Evolutionary conservation across 2,329 filamentous ascomycete species (phyloP), one percentile per base, ranked within the genome.

Genomic region (Graphiopsis chlorocephala): DNA sequence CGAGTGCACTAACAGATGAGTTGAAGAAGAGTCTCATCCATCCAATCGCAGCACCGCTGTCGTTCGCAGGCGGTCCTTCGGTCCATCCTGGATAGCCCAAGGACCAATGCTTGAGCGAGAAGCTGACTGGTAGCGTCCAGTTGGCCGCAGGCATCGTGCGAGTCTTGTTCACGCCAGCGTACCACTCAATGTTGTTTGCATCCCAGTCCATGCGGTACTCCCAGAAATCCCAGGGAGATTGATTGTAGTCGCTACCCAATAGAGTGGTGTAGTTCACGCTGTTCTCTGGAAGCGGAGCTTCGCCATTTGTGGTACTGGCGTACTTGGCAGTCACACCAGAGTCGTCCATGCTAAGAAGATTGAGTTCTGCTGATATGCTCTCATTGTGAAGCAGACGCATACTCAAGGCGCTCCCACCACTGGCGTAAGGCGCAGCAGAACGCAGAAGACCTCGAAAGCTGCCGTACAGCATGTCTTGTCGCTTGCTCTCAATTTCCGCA

Each of bases 1-100:
- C 63, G 11, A 70, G 62, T 10, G 73, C 79, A 71, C 75, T 79
- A 8, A 75, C 67, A 1, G 81, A 82, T 0, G 80, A 80, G 67
- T 83, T 83, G 76, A 83, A 83, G 69, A 83, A 83, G 29, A 80
- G 72, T n/a, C 81, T 77, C 11, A 79, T 75, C 78, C 80, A 83
- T 8, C 74, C 78, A 33, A 83, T 69, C 26, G 78, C 78, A 5
- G 81, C 81, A 23, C 73, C 69, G 2, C 79, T 77, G n/a, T 69
- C 71, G 23, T 73, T 74, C 17, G 47, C 55, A 1, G 81, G 81
- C 15, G 82, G 82, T 4, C 81, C 81, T 68, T 79, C 72, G 74
- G 80, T 82, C 1, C 74, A 79, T 66, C 77, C 78, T 14, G 70
- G 67, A 66, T 83, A 80, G 11, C 81, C 81, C 10, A 75, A 78